phyloP scores from a whole-genome alignment of 148 eudicot species.

The Nyssa sinensis region DNA sequence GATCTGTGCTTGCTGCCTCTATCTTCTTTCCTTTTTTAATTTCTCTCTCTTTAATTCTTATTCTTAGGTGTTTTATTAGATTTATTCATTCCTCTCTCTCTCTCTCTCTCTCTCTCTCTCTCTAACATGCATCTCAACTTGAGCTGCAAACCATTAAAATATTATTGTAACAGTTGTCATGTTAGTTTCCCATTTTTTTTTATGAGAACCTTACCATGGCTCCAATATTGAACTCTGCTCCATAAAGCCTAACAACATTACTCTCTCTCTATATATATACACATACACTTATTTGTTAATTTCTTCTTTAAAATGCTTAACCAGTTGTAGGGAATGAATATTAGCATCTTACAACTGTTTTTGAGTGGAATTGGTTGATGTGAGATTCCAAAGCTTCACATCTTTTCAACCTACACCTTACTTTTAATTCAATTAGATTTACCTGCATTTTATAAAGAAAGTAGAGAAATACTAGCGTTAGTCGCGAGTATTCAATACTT shows the following conservation, averaged over 20 bases:
- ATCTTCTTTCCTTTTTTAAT: slow-evolving; percentile 4
- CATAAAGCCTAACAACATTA: neutral
- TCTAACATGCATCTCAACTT: slow-evolving; percentile 28
- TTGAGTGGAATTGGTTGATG: too few relatives aligned
- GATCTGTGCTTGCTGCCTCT: slow-evolving; percentile 42
- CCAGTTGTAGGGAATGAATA: too few relatives aligned
- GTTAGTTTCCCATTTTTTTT: neutral
- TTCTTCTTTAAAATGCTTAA: too few relatives aligned
- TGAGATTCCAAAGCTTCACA: too few relatives aligned
- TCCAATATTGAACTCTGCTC: neutral
- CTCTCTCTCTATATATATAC: neutral
- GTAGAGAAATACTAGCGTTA: too few relatives aligned
- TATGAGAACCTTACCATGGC: neutral
- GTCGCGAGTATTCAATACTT: too few relatives aligned
- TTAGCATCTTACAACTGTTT: too few relatives aligned
- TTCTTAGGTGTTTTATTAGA: slow-evolving; percentile 25
- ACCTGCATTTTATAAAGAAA: too few relatives aligned
- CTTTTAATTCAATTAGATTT: too few relatives aligned
- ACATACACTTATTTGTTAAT: too few relatives aligned
- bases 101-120: slow-evolving; percentile 25
- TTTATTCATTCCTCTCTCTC: slow-evolving; percentile 21
- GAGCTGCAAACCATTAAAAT: slow-evolving; percentile 10
- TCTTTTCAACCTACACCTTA: too few relatives aligned
- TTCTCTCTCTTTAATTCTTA: slow-evolving; percentile 13
- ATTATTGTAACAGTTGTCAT: slow-evolving; percentile 18